Percentiles rank a stretch among this genome's conserved stretches.
Evolutionary conservation across 352 stramenopile species (phyloP).

Genomic region (Phytophthora fragariaefolia): DNA sequence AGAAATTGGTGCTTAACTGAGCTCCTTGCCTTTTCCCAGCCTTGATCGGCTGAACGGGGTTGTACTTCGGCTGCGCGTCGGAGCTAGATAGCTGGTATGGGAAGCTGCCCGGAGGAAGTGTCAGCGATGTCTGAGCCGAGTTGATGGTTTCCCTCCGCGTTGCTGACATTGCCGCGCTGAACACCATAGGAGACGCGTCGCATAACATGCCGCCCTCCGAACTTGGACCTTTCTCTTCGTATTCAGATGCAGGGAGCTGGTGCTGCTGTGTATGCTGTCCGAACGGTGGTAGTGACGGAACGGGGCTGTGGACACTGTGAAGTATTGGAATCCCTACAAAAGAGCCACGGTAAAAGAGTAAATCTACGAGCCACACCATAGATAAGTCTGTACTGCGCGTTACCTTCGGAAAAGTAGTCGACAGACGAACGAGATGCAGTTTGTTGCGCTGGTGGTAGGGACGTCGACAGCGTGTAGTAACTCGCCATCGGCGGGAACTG

Average conservation of each 20-base stretch:
- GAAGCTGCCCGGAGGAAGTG: conserved; percentile 12
- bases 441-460: conserved; percentile 5
- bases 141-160: background rate
- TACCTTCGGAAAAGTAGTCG: conserved; percentile 38
- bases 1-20: conserved; percentile 30
- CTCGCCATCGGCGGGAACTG: conserved; percentile 15
- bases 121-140: conserved; percentile 1
- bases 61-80: background rate
- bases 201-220: conserved; percentile 8
- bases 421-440: conserved; percentile 6
- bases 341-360: background rate
- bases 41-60: background rate
- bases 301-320: conserved; percentile 16
- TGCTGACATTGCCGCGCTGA: conserved; percentile 4
- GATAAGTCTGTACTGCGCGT: background rate
- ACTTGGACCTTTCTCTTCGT: conserved; percentile 18
- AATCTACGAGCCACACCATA: background rate
- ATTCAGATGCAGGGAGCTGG: conserved; percentile 5
- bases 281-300: conserved; percentile 31
- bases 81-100: background rate
- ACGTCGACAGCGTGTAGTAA: conserved; percentile 19
- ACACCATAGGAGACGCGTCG: conserved; percentile 6
- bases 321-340: conserved; percentile 29
- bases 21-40: conserved; percentile 15
- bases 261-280: conserved; percentile 23